Evolutionary conservation across 192 early-diverging fungal species (phyloP), one percentile per base, ranked within the genome.

Genomic region (Rhizophagus clarus): DNA sequence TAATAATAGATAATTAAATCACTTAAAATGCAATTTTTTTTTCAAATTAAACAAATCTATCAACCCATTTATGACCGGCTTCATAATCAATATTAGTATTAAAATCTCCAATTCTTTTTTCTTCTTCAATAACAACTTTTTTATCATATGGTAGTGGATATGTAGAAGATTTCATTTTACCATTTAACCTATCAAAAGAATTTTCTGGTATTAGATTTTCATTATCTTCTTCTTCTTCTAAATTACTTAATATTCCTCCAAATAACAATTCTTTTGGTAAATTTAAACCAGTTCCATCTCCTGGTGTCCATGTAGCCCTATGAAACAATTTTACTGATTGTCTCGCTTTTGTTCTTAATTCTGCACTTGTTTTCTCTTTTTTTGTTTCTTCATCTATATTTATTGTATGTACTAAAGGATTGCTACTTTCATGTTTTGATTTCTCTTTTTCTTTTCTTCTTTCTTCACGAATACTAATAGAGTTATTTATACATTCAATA

Each of bases 401-500:
- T 11, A 24, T 68, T 11, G 22, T 28, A 14, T 20, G 14, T 29
- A 28, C 22, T 40, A 28, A 34, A 20, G 42, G 0, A 26, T 61
- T 70, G 4, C 24, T 22, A 28, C 6, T 14, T 5, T 63, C 74
- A 1, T 37, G 26, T 3, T n/a, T 76, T 40, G 22, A 37, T 78
- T 45, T 69, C 5, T 69, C 67, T 45, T 28, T 79, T 79, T 70
- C 68, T 70, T 40, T 79, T 40, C 47, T 45, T 37, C 47, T 79
- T 40, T 60, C 22, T 67, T 15, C 47, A 37, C 67, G 42, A 37
- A 79, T 5, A n/a, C 4, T 34, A 14, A 91, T 81, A n/a, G 90
- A 89, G 37, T 90, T 90, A 81, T 93, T 90, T 81, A 95, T 79
- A 31, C 87, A 88, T 74, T 95, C 92, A 12, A 90, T 90, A 73